Evolutionary conservation across 331 rosid genomes (phyloP).

Genomic region (Stylosanthes scabra): DNA sequence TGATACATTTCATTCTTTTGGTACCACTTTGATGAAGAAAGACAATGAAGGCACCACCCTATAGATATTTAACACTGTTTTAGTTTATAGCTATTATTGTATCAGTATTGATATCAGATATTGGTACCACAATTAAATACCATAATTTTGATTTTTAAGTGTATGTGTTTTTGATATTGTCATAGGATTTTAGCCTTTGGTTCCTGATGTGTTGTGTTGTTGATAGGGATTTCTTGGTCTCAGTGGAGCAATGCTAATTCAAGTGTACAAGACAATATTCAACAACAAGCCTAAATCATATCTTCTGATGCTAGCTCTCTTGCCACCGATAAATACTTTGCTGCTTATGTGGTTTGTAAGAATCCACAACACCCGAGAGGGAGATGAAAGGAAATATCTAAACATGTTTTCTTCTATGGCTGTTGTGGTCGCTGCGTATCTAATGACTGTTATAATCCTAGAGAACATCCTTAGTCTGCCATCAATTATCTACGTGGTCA

Average conservation of each 20-base stretch:
- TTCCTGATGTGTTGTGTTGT: constrained; percentile 25
- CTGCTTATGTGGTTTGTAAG: constrained; percentile 71
- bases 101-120: no score
- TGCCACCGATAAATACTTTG: constrained; percentile 65
- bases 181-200: background rate
- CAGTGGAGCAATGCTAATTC: constrained; percentile 86
- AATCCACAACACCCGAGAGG: constrained; percentile 52
- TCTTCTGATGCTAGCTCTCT: constrained; percentile 72
- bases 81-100: background rate
- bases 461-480: constrained; percentile 53
- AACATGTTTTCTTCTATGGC: constrained; percentile 65
- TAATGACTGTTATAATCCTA: constrained; percentile 66
- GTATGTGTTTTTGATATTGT: background rate
- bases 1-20: background rate
- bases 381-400: constrained; percentile 64
- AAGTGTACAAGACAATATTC: constrained; percentile 58
- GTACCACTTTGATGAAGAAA: background rate
- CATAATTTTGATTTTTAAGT: background rate
- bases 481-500: constrained; percentile 40
- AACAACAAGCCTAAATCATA: constrained; percentile 56
- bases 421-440: constrained; percentile 62
- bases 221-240: constrained; percentile 89
- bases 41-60: background rate
- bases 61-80: no score
- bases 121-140: no score